Percentiles rank a stretch among this genome's conserved stretches.
These are phyloP conservation scores for Beta macrorhiza DNA, from an alignment of 179 eudicot genomes.

Conservation along the genomic window DNA sequence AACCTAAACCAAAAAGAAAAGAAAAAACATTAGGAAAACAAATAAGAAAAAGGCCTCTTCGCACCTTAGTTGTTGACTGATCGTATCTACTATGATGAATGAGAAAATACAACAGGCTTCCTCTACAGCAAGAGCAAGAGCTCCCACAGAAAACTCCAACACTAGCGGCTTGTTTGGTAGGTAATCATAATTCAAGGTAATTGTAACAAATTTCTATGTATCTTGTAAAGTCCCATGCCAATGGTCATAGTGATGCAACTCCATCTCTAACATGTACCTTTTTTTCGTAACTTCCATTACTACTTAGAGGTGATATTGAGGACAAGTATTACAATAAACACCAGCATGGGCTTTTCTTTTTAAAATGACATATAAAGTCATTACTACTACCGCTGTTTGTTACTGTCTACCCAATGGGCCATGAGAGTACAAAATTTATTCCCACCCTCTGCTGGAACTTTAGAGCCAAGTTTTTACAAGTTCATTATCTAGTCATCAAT, in stretches of 20 bases:
- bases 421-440: not conserved
- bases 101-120: not conserved
- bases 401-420: not conserved
- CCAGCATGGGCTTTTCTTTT: not conserved
- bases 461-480: not conserved
- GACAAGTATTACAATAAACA: not conserved
- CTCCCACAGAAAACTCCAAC: not conserved
- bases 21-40: not conserved
- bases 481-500: not conserved
- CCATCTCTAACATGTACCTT: too few species aligned
- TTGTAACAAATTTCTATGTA: not conserved
- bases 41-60: not conserved
- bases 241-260: too few species aligned
- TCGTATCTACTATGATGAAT: not conserved
- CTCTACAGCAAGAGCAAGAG: not conserved
- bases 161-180: not conserved
- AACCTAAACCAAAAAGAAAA: conserved; percentile 30
- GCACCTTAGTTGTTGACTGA: not conserved
- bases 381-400: not conserved
- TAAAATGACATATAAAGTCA: not conserved
- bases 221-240: too few species aligned
- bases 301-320: not conserved
- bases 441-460: not conserved
- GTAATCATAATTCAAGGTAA: not conserved
- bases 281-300: not conserved